Evolutionary conservation across 768 basidiomycete species (phyloP).

Genomic region (Leccinum obscurum): DNA sequence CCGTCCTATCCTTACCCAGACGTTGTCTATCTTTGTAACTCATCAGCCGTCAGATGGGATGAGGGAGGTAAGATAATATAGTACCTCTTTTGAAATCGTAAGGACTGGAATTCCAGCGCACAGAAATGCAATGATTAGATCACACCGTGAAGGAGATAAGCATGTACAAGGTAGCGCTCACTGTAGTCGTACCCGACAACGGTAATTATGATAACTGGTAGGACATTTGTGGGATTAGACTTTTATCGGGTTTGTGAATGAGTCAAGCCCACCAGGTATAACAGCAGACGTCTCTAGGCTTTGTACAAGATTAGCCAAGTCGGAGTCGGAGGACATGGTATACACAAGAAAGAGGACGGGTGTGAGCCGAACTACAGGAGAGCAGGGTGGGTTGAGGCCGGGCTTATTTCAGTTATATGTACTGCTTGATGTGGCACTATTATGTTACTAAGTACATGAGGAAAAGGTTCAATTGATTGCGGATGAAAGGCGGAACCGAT

Average conservation of each 20-base stretch:
- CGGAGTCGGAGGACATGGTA: slow-evolving; percentile 1
- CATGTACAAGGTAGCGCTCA: neutral
- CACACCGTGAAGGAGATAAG: neutral
- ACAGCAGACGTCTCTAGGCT: neutral
- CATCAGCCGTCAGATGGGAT: neutral
- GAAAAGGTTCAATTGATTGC: neutral
- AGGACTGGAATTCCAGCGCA: slow-evolving; percentile 5
- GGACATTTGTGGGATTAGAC: neutral
- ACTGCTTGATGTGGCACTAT: neutral
- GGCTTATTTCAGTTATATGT: neutral
- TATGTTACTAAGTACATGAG: neutral
- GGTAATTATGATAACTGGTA: slow-evolving; percentile 7
- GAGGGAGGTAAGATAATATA: neutral
- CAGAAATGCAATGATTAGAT: neutral
- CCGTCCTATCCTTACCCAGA: neutral
- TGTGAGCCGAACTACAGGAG: neutral
- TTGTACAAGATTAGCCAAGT: neutral
- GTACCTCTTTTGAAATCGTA: slow-evolving; percentile 16
- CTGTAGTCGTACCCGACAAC: slow-evolving; percentile 19
- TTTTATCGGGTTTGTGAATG: neutral
- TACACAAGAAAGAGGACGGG: neutral
- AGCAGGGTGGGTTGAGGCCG: too few relatives aligned
- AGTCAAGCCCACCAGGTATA: neutral
- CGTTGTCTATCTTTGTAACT: slow-evolving; percentile 6
- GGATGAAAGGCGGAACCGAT: neutral